Base-by-base conservation (phyloP, 768 basidiomycete genomes). In the Macrolepiota fuliginosa region DNA sequence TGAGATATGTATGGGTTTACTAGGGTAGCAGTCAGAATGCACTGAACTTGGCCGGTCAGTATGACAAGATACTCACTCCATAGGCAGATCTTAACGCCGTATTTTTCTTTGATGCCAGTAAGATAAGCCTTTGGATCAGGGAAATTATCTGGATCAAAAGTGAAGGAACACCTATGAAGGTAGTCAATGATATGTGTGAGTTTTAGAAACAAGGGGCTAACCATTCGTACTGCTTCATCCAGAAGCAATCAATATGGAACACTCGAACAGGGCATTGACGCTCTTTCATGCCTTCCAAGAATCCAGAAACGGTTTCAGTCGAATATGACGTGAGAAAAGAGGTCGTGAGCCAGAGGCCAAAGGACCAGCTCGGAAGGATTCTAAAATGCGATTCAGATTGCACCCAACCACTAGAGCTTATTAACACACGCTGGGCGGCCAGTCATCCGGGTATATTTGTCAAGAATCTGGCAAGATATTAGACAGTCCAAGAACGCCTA, bases 1-100 rank as follows among this genome's bases (percentile, higher is more conserved):
- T 87, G 85, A n/a, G 85, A 84, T 60, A 91, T 84, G 68, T 89
- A 90, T 2, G 88, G 85, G 69, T 91, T 91, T 67, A 91, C 86
- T 88, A 63, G 24, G 24, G 12, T 19, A 49, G 47, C 12, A 25
- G 13, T 24, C 24, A 49, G 22, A 19, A 49, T 24, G 22, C 22
- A 19, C 22, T 7, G 10, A 1, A 19, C 46, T 19, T 10, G 24
- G 25, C 25, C 9, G 10, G 6, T 27, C 4, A 19, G 10, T 10
- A 49, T 49, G 22, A 49, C 7, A 25, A 15, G 42, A 45, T 9
- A 69, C 81, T 66, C 62, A 84, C 86, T 86, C 89, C 89, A 91
- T 2, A 88, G 75, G 64, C 89, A 90, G 57, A 90, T 82, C 67
- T 89, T 89, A 57, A 91, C 86, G 35, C 83, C 82, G 70, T 84